Evolutionary conservation across 2,329 filamentous ascomycete species (phyloP), one percentile per base, ranked within the genome.

Genomic region (Penicillium sp.): DNA sequence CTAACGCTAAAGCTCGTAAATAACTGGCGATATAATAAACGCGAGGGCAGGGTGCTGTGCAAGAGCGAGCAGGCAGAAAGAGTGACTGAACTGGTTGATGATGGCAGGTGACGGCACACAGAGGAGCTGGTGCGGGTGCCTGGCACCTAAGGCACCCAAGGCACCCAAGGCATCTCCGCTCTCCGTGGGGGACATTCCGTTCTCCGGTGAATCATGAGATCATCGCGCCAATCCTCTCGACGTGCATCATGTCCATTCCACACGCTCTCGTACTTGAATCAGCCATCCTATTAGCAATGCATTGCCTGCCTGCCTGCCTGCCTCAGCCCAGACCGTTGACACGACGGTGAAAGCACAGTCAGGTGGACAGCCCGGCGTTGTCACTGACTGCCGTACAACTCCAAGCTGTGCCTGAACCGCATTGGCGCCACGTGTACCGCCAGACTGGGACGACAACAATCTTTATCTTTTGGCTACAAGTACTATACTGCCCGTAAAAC

Each of bases 381-480:
- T 12, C 20, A 26, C 43, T n/a, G 43, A 21, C 28, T 35, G n/a
- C 26, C n/a, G 21, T 33, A 18, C 49, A 9, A 23, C 18, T 42
- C 8, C 38, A 26, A 38, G 9, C 28, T 3, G 38, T 28, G 12
- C 16, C 43, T 48, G 35, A 42, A 40, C 43, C 23, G 52, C 33
- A 55, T 28, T 55, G 52, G 52, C 45, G 45, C 52, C 52, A 55
- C 52, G 52, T 55, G 45, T 55, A 42, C 24, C 43, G 33, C 30
- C 30, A 40, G 23, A 47, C 16, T 54, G 20, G 16, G 5, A 47
- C 30, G 30, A 20, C 14, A 3, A 20, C 2, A 20, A 2, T 14
- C 26, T 42, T 18, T 43, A 9, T 12, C 20, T 21, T 7, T 9
- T 3, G 18, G 20, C 18, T 18, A 43, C 20, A 23, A 43, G 7